Percentiles rank a stretch among this genome's conserved stretches.
Conservation (phyloP, 768 basidiomycete species). For the Cystobasidiopsis lactophilus region DNA sequence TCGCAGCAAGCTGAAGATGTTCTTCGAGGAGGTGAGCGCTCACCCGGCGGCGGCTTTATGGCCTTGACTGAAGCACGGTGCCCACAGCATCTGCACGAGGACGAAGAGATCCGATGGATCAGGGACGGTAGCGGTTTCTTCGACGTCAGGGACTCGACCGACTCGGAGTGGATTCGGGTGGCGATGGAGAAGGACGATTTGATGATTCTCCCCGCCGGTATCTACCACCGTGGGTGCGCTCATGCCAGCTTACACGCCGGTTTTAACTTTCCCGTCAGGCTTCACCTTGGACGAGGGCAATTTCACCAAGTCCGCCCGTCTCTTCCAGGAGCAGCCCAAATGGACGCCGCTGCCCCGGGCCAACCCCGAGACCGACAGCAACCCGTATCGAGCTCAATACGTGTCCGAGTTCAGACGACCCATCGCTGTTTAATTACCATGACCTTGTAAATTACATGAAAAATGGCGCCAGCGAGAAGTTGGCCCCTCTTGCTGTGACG, state of each 20-base stretch:
- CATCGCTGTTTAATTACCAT: too few species aligned
- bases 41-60: neutral
- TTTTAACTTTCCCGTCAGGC: neutral
- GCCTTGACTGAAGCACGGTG: neutral
- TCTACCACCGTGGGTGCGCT: slow-evolving; percentile 46
- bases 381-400: slow-evolving; percentile 42
- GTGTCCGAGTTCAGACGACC: slow-evolving; percentile 2
- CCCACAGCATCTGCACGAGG: slow-evolving; percentile 60
- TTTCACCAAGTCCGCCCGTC: slow-evolving; percentile 48
- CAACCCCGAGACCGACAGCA: slow-evolving; percentile 36
- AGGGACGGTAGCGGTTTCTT: slow-evolving; percentile 75
- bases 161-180: slow-evolving; percentile 56
- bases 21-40: slow-evolving; percentile 52
- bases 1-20: slow-evolving; percentile 57
- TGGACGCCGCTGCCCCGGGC: slow-evolving; percentile 60
- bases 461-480: too few species aligned
- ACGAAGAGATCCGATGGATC: slow-evolving; percentile 83
- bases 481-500: too few species aligned
- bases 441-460: too few species aligned
- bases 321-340: slow-evolving; percentile 86
- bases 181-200: slow-evolving; percentile 57
- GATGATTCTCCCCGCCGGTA: slow-evolving; percentile 65
- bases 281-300: slow-evolving; percentile 68
- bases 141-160: slow-evolving; percentile 52
- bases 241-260: neutral